A percentile compares a stretch with the other conserved stretches of the same genome.
phyloP scores from a whole-genome alignment of 805 yeast genomes.

The Metschnikowia proteae region DNA sequence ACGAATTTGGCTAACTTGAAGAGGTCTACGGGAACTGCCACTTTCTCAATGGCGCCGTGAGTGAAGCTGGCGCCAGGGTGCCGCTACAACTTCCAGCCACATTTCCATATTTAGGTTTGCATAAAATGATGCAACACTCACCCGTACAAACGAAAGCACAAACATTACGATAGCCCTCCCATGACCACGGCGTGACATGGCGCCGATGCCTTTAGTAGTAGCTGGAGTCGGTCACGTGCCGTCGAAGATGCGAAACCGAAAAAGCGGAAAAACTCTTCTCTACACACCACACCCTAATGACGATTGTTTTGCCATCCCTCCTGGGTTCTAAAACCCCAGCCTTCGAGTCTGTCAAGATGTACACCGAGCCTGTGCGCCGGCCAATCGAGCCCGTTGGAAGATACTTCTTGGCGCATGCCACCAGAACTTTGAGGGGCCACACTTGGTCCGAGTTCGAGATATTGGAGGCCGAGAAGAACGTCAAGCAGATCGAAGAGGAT shows the following conservation, averaged over 20 bases:
- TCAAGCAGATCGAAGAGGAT: slow-evolving; percentile 61
- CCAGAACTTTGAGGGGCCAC: slow-evolving; percentile 93
- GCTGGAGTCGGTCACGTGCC: not conserved
- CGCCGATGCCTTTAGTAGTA: not conserved
- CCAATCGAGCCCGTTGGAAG: slow-evolving; percentile 97
- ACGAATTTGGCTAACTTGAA: slow-evolving; percentile 10
- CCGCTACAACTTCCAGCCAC: too few relatives aligned
- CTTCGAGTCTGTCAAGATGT: slow-evolving; percentile 48
- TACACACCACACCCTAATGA: slow-evolving; percentile 21
- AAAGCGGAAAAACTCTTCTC: not conserved
- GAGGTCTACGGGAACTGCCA: slow-evolving; percentile 13
- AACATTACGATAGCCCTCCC: too few relatives aligned
- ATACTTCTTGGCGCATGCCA: slow-evolving; percentile 91
- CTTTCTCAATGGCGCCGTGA: slow-evolving; percentile 15
- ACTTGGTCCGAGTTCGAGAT: slow-evolving; percentile 98
- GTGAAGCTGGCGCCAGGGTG: not conserved
- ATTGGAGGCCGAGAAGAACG: slow-evolving; percentile 87
- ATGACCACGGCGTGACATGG: too few relatives aligned
- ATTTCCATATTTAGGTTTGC: too few relatives aligned
- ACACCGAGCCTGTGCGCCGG: slow-evolving; percentile 64
- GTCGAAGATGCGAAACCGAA: not conserved
- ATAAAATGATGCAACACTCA: too few relatives aligned
- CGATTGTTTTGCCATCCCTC: slow-evolving; percentile 50
- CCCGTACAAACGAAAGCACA: too few relatives aligned
- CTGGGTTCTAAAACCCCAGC: slow-evolving; percentile 43